Conservation (phyloP, 2,329 filamentous ascomycete species). For the Trichothecium sympodiale region DNA sequence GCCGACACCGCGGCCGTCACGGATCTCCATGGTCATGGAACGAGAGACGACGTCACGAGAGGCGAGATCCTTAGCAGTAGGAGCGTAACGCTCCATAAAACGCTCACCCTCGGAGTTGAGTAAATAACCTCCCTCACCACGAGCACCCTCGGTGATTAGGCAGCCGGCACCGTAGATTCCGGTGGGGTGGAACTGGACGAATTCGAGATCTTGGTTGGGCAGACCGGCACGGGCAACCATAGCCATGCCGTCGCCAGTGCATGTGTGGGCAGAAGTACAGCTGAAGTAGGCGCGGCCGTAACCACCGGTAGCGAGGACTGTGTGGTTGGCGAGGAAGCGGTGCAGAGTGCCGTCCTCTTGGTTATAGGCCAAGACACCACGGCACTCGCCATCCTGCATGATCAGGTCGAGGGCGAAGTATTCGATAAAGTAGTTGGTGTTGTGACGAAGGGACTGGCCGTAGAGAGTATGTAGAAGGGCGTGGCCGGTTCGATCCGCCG, state of each 20-base stretch:
- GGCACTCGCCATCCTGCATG: conserved; percentile 95
- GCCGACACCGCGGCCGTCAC: conserved; percentile 92
- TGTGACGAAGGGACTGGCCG: conserved; percentile 91
- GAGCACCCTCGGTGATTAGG: conserved; percentile 93
- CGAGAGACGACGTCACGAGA: conserved; percentile 93
- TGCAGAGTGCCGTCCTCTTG: conserved; percentile 97
- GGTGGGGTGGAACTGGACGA: conserved; percentile 98
- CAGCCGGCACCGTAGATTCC: conserved; percentile 98
- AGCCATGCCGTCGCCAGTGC: conserved; percentile 97
- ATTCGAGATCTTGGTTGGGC: conserved; percentile 98
- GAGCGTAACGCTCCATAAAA: conserved; percentile 98
- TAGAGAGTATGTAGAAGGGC: conserved; percentile 97
- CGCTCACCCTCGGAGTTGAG: conserved; percentile 96
- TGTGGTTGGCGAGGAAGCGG: conserved; percentile 93
- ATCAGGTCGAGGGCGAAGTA: conserved; percentile 95
- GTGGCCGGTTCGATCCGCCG: conserved; percentile 92
- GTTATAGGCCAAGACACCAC: conserved; percentile 94
- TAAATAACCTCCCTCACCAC: conserved; percentile 96
- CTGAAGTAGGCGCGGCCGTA: conserved; percentile 98
- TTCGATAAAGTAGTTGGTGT: conserved; percentile 99
- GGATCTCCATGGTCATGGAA: conserved; percentile 97
- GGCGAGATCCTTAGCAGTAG: conserved; percentile 94
- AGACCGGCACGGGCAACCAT: conserved; percentile 98
- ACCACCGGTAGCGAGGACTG: conserved; percentile 85
- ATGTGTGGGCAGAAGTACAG: conserved; percentile 96